Base-by-base conservation (phyloP, 1,284 basidiomycete species). In the Xanthoconium separans region DNA sequence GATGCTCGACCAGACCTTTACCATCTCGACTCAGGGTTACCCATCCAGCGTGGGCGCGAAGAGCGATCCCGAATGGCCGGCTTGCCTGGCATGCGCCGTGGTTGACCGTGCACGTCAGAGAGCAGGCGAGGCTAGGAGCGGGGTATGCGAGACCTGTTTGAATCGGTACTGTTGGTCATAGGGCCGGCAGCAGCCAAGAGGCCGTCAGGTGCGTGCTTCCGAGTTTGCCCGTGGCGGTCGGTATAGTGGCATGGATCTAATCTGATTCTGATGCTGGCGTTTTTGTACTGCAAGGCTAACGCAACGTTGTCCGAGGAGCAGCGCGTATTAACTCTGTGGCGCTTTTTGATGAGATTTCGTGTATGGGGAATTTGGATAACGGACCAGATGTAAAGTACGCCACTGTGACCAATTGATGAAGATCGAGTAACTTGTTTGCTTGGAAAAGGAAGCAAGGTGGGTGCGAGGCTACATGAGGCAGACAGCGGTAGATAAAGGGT, bases 21-120 rank as follows among this genome's bases (percentile, higher is more conserved):
- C 57, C 18, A 68, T 76, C 36, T 70, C 74, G 15, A 77, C 74
- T n/a, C 76, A 77, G 57, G 78, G 75, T 7, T 66, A 65, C 12
- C 68, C 69, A 0, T 39, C 55, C 12, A 33, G 49, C 12, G 13
- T 55, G 2, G 58, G 49, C 9, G 34, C 44, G 20, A 45, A 41
- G 13, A 63, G 37, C 11, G 77, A 80, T 39, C 63, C 65, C 2
- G 64, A 75, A 31, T 80, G 76, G 75, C 69, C 74, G 0, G 71
- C 73, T 50, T 79, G 78, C 50, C 53, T 79, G 39, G 75, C 76
- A 22, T 79, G 77, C 45, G 77, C 75, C 0, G 62, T 77, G 10
- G 72, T 75, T 3, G 78, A 79, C 34, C 70, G 77, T 33, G 66
- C 70, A n/a, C 62, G 78, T 6, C 61, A 59, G 10, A 52, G 68